phyloP scores from a whole-genome alignment of 441 rosid species.

The Sinapis alba region DNA sequence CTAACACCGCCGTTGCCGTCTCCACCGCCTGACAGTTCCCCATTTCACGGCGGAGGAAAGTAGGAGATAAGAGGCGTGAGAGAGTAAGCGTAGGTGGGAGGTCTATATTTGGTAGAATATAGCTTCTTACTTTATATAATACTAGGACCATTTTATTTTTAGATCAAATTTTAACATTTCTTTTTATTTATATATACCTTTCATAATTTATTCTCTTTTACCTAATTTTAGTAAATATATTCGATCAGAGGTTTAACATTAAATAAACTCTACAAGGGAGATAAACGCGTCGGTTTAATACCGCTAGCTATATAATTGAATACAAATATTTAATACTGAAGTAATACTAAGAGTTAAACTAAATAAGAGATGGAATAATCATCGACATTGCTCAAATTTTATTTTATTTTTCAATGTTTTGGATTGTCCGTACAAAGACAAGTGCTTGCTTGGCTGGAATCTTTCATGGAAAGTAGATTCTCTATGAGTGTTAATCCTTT shows the following conservation, averaged over 20 bases:
- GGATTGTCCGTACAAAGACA: slow-evolving; percentile 38
- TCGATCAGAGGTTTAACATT: neutral
- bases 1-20: slow-evolving; percentile 36
- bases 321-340: neutral
- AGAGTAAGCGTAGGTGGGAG: slow-evolving; percentile 13
- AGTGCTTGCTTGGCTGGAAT: slow-evolving; percentile 43
- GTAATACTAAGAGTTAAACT: slow-evolving; percentile 9
- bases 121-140: slow-evolving; percentile 28
- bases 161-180: neutral
- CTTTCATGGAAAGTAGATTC: slow-evolving; percentile 32
- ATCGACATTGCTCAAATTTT: neutral
- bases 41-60: slow-evolving; percentile 39
- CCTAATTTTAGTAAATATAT: neutral
- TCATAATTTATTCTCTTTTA: slow-evolving; percentile 10
- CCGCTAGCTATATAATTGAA: neutral
- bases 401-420: slow-evolving; percentile 23
- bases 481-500: neutral
- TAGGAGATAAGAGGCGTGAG: slow-evolving; percentile 7
- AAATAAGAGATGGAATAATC: slow-evolving; percentile 8
- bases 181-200: neutral
- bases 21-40: slow-evolving; percentile 44
- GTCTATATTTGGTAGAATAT: slow-evolving; percentile 13
- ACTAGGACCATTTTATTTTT: slow-evolving; percentile 6
- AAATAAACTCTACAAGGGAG: neutral
- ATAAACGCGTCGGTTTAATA: neutral